phyloP scores from a whole-genome alignment of 108 stramenopile genomes.

The Cyclotella atomus region DNA sequence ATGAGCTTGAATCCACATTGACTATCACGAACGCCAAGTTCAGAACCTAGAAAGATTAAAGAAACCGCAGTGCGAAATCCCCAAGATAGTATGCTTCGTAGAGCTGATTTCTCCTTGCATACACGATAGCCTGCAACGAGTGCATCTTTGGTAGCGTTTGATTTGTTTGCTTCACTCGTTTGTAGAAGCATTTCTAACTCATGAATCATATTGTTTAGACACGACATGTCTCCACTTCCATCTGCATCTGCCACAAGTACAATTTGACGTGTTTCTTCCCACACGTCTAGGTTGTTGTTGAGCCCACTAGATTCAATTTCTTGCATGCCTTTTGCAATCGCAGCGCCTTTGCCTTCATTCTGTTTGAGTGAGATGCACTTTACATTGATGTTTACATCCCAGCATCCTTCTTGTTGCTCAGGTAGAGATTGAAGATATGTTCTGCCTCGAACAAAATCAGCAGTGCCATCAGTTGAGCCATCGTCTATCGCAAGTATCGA shows the following conservation, averaged over 20 bases:
- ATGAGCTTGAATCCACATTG: constrained; percentile 87
- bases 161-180: background rate
- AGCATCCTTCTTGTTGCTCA: constrained; percentile 1
- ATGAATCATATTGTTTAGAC: constrained; percentile 58
- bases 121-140: constrained; percentile 32
- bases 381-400: constrained; percentile 32
- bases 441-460: constrained; percentile 24
- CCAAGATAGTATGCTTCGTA: constrained; percentile 33
- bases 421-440: constrained; percentile 5
- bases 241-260: constrained; percentile 79
- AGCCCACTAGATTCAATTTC: constrained; percentile 20
- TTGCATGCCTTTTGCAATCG: constrained; percentile 64
- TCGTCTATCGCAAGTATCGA: constrained; percentile 68
- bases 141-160: constrained; percentile 6
- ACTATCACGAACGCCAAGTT: constrained; percentile 61
- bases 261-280: constrained; percentile 6
- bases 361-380: constrained; percentile 50
- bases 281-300: background rate
- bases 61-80: constrained; percentile 44
- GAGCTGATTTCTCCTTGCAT: constrained; percentile 17
- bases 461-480: constrained; percentile 76
- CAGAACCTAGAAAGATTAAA: constrained; percentile 10
- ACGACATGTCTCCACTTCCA: constrained; percentile 72
- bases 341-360: constrained; percentile 83
- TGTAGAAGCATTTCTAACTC: constrained; percentile 31